phyloP scores from a whole-genome alignment of 495 filamentous ascomycete species.

The Penicillium verhagenii region DNA sequence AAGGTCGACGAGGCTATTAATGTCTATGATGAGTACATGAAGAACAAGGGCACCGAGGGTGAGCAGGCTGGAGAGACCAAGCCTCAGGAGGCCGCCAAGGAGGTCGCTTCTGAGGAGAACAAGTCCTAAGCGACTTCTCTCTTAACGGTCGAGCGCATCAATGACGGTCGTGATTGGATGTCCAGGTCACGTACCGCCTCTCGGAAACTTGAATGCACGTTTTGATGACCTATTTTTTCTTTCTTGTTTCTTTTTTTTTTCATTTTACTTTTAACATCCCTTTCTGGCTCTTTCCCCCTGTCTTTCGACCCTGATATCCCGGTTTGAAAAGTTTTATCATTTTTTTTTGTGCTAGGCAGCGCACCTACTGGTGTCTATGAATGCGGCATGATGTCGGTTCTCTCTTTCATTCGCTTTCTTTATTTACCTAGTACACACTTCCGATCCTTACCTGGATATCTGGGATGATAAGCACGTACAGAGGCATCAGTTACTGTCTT shows the following conservation, averaged over 20 bases:
- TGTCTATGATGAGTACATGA: slow-evolving; percentile 98
- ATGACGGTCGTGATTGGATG: slow-evolving; percentile 9
- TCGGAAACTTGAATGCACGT: slow-evolving; percentile 40
- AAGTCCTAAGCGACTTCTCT: slow-evolving; percentile 42
- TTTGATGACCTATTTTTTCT: slow-evolving; percentile 45
- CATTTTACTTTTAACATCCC: slow-evolving; percentile 18
- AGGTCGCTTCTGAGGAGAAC: slow-evolving; percentile 45
- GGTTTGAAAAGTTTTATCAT: slow-evolving; percentile 48
- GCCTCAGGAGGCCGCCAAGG: slow-evolving; percentile 46
- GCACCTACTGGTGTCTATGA: slow-evolving; percentile 38
- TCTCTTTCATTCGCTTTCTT: slow-evolving; percentile 8
- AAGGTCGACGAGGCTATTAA: slow-evolving; percentile 97
- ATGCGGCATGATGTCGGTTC: slow-evolving; percentile 35
- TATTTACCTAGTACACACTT: slow-evolving; percentile 15
- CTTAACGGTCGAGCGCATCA: slow-evolving; percentile 14
- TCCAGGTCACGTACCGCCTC: slow-evolving; percentile 22
- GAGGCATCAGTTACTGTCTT: slow-evolving; percentile 2
- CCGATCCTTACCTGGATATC: slow-evolving; percentile 1
- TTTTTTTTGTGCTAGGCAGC: slow-evolving; percentile 37
- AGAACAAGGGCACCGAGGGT: slow-evolving; percentile 58
- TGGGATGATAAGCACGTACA: slow-evolving; percentile 6
- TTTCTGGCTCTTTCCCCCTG: slow-evolving; percentile 23
- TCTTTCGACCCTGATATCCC: slow-evolving; percentile 50
- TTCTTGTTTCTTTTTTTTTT: slow-evolving; percentile 28
- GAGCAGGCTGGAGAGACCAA: slow-evolving; percentile 39